These are phyloP conservation scores for Kregervanrija pseudodelftensis DNA, from an alignment of 805 yeast genomes.

Conservation along the genomic window DNA sequence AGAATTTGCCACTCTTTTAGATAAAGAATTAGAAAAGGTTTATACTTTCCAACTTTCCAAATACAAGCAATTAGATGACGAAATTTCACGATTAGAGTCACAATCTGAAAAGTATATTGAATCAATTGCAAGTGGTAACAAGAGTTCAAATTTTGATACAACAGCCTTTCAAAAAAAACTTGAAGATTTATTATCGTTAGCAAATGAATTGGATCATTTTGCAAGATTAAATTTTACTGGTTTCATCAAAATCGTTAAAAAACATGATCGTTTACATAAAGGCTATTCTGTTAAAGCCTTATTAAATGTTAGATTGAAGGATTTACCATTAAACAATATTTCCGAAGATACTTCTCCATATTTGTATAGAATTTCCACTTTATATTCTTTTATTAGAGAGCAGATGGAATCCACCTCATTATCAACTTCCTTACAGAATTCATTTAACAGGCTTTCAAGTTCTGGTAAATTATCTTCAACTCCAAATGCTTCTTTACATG, in stretches of 20 bases:
- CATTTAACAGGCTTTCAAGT: slow-evolving; percentile 41
- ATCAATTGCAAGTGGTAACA: slow-evolving; percentile 14
- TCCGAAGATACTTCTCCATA: slow-evolving; percentile 93
- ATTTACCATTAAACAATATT: slow-evolving; percentile 70
- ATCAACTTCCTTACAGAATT: slow-evolving; percentile 34
- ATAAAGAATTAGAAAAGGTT: slow-evolving; percentile 68
- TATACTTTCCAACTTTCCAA: slow-evolving; percentile 63
- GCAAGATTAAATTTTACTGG: slow-evolving; percentile 92
- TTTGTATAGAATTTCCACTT: slow-evolving; percentile 69
- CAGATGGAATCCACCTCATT: slow-evolving; percentile 39
- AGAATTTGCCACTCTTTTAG: slow-evolving; percentile 58
- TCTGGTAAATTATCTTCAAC: slow-evolving; percentile 29
- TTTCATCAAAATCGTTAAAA: slow-evolving; percentile 87
- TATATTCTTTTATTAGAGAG: slow-evolving; percentile 77
- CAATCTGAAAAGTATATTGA: slow-evolving; percentile 38
- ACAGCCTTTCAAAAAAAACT: slow-evolving; percentile 55
- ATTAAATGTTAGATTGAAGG: slow-evolving; percentile 78
- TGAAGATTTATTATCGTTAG: slow-evolving; percentile 65
- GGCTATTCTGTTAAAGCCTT: slow-evolving; percentile 86
- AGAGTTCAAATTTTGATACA: slow-evolving; percentile 43
- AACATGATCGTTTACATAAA: slow-evolving; percentile 88
- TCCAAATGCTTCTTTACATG: slow-evolving; percentile 21
- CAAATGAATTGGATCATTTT: slow-evolving; percentile 85
- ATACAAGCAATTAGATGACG: slow-evolving; percentile 60
- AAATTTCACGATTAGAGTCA: slow-evolving; percentile 57